Conservation (phyloP, 225 moss, liverwort and hornwort genomes). For the Pleurozium schreberi region DNA sequence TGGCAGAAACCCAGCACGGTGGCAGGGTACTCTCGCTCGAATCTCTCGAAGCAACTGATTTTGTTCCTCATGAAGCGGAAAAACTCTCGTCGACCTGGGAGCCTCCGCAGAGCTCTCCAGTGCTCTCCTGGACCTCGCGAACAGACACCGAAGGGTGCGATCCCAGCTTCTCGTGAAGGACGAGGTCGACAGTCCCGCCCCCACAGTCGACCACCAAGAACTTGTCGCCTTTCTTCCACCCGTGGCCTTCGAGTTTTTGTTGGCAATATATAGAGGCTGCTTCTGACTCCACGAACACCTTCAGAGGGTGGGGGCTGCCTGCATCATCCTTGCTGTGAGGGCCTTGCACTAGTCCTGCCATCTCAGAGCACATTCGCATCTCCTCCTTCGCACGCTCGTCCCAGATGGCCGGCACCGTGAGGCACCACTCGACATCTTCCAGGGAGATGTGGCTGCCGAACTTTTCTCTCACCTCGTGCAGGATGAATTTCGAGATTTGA, state of each 20-base stretch:
- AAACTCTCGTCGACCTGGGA: conserved; percentile 4
- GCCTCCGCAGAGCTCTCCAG: conserved; percentile 12
- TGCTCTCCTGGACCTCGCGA: conserved; percentile 1
- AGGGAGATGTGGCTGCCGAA: neutral
- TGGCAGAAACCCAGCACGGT: neutral
- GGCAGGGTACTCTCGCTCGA: neutral
- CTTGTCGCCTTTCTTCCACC: neutral
- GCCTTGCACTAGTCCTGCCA: conserved; percentile 14
- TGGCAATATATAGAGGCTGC: neutral
- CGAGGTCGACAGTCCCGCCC: conserved; percentile 11
- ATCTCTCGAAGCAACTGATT: neutral
- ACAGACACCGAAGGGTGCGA: neutral
- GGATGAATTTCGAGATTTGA: neutral
- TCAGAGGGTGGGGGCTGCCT: neutral
- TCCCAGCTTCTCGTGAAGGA: conserved; percentile 9
- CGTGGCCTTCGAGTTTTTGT: neutral
- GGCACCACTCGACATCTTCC: conserved; percentile 22
- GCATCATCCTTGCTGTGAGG: neutral
- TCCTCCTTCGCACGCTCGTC: neutral
- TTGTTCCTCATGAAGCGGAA: neutral
- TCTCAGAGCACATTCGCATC: neutral
- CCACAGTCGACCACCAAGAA: conserved; percentile 12
- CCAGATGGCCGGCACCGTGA: conserved; percentile 37
- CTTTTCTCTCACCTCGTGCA: neutral
- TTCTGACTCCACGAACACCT: conserved; percentile 6